Conservation (phyloP, 192 early-diverging fungal genomes). For the Backusella sp. region DNA sequence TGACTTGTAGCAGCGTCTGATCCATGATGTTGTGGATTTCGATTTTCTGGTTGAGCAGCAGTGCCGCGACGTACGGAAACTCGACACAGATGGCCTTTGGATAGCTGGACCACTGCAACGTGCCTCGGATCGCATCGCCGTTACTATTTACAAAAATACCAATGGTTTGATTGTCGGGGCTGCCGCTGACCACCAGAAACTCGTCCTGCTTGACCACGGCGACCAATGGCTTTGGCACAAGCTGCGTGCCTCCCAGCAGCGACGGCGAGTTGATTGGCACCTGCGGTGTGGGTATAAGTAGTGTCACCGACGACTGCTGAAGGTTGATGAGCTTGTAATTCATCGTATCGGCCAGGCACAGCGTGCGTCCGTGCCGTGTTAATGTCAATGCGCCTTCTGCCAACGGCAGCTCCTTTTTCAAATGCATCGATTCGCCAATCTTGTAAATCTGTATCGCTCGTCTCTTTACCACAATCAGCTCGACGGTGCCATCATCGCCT, state of each 20-base stretch:
- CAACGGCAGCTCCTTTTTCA: constrained; percentile 64
- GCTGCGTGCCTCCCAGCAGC: neutral
- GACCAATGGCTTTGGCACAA: constrained; percentile 56
- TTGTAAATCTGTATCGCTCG: constrained; percentile 46
- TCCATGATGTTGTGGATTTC: constrained; percentile 75
- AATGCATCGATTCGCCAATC: constrained; percentile 35
- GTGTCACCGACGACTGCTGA: constrained; percentile 9
- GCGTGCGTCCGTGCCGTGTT: constrained; percentile 46
- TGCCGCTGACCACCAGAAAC: constrained; percentile 67
- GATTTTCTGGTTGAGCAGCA: constrained; percentile 65
- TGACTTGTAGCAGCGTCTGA: constrained; percentile 59
- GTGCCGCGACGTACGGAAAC: constrained; percentile 71
- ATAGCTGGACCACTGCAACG: constrained; percentile 51
- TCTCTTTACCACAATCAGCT: constrained; percentile 50
- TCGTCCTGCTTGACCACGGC: constrained; percentile 61
- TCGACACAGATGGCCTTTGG: constrained; percentile 63
- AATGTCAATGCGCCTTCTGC: constrained; percentile 60
- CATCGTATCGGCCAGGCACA: constrained; percentile 71
- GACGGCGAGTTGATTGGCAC: neutral
- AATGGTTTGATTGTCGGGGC: constrained; percentile 45
- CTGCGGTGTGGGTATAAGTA: constrained; percentile 37
- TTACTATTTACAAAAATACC: constrained; percentile 69
- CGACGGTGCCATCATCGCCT: constrained; percentile 50
- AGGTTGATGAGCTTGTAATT: constrained; percentile 68
- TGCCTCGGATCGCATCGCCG: constrained; percentile 74